Base-by-base conservation (phyloP, 108 stramenopile genomes). In the Cylindrotheca closterium region DNA sequence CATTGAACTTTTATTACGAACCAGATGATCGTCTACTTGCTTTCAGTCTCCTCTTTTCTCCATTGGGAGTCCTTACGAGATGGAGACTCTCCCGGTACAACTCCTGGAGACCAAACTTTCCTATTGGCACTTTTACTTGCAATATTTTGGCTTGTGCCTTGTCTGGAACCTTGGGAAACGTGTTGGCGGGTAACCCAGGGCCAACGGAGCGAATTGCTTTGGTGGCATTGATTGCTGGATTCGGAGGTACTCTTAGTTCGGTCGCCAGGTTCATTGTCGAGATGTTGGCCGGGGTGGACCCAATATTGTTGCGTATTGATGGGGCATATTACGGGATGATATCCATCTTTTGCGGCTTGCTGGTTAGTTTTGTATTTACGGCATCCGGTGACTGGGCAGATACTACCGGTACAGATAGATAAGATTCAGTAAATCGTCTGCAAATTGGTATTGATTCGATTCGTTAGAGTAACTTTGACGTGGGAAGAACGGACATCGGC, bases 301-400 rank as follows among this genome's bases (percentile, higher is more conserved):
- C 91, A 18, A 82, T 92, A 30, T 71, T 92, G 23, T 82, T 92
- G 53, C 86, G 86, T 25, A 84, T 87, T 42, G 86, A 89, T 65
- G 91, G 91, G 21, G 42, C 86, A 5, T 66, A 76, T 26, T 92
- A 92, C 69, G 88, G 84, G 10, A 34, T 83, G 0, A 60, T 55
- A 23, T 89, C 91, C 22, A 65, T 89, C 3, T 53, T 68, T 30
- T 84, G 86, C 79, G 88, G 81, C 7, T 12, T 85, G 50, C 53
- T 89, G 30, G 77, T 89, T 52, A 86, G 88, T 42, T 79, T 89
- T 19, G 34, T 87, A 49, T 80, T 75, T n/a, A 58, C 77, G 25
- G 74, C 85, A 45, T 81, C 87, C 0, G 83, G 74, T 21, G 87
- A 92, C 71, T 92, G 88, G 88, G 91, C 88, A 2, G 91, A 92